Conservation (phyloP, 306 rosid genomes). For the Cyclanthera cordifolia region DNA sequence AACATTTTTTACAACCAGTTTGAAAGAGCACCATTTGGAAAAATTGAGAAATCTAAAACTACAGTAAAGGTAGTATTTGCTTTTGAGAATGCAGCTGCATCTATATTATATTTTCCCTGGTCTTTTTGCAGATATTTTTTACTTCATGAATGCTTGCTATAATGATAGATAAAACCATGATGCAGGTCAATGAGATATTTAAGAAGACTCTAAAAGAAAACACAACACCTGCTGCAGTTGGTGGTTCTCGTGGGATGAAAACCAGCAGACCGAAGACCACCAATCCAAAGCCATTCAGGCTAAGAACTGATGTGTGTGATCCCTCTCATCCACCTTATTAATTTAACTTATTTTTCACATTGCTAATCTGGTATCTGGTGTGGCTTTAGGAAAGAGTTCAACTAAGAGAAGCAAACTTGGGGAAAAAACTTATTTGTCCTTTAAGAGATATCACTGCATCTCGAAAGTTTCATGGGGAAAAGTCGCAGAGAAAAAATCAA, state of each 20-base stretch:
- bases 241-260: conserved; percentile 44
- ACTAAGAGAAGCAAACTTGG: conserved; percentile 74
- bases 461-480: conserved; percentile 22
- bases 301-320: conserved; percentile 78
- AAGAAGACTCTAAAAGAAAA: conserved; percentile 33
- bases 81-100: not conserved
- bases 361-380: conserved; percentile 11
- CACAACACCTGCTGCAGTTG: conserved; percentile 16
- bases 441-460: conserved; percentile 32
- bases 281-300: conserved; percentile 84
- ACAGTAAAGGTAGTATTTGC: conserved; percentile 39
- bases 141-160: not conserved
- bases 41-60: conserved; percentile 30
- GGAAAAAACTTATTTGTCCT: conserved; percentile 39
- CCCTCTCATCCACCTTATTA: conserved; percentile 9
- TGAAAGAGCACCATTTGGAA: conserved; percentile 27
- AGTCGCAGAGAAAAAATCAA: conserved; percentile 23
- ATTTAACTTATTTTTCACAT: not conserved
- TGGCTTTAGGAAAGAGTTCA: conserved; percentile 66
- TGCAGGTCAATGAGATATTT: conserved; percentile 21
- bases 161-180: conserved; percentile 10
- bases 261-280: conserved; percentile 66
- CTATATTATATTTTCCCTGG: not conserved
- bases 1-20: conserved; percentile 6
- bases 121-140: not conserved